Conservation (phyloP, 1,284 basidiomycete genomes). For the Ustilago hordei region DNA sequence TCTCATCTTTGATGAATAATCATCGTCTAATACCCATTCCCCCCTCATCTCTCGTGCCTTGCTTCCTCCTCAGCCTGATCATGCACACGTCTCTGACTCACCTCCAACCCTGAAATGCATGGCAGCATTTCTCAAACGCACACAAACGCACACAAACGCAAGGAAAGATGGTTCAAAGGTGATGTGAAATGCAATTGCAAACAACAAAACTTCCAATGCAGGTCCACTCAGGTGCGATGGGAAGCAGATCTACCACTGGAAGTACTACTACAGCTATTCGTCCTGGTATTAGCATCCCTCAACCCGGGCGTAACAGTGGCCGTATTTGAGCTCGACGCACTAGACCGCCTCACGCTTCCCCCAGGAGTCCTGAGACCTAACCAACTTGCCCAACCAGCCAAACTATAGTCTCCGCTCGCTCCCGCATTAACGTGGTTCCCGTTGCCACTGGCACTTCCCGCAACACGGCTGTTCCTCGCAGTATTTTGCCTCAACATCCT, state of each 20-base stretch:
- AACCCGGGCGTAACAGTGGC: not conserved
- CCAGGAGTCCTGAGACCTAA: constrained; percentile 18
- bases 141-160: too few relatives aligned
- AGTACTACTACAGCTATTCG: constrained; percentile 13
- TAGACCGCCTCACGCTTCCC: not conserved
- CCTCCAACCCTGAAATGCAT: not conserved
- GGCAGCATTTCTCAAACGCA: too few relatives aligned
- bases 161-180: not conserved
- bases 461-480: constrained; percentile 24
- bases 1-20: too few relatives aligned
- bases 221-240: not conserved
- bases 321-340: not conserved
- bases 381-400: constrained; percentile 42
- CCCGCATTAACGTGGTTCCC: not conserved
- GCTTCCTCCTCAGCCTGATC: not conserved
- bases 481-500: constrained; percentile 45
- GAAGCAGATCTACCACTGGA: constrained; percentile 1
- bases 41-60: not conserved
- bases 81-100: not conserved
- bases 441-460: not conserved
- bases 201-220: not conserved
- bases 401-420: constrained; percentile 25
- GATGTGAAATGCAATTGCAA: not conserved
- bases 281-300: not conserved
- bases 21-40: not conserved